These are phyloP conservation scores for Guillardia theta DNA, from an alignment of 78 protist genomes.

Conservation along the genomic window DNA sequence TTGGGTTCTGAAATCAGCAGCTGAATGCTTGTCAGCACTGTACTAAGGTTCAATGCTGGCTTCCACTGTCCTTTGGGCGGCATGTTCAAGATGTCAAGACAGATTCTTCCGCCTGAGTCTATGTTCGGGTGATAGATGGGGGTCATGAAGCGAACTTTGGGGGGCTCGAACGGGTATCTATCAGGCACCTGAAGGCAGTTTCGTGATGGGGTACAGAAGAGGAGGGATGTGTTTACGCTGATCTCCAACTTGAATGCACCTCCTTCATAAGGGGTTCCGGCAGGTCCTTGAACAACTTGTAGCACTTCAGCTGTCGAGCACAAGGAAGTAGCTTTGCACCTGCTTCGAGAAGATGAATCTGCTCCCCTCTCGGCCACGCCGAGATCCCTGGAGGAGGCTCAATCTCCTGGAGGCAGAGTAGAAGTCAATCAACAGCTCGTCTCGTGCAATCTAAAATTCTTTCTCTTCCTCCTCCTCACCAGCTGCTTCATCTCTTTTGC, in stretches of 20 bases:
- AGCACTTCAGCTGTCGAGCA: neutral
- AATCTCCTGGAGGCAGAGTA: neutral
- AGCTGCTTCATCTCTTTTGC: slow-evolving; percentile 36
- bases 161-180: slow-evolving; percentile 90
- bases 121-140: slow-evolving; percentile 91
- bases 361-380: slow-evolving; percentile 36
- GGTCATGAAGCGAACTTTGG: slow-evolving; percentile 76
- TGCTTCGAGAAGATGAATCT: neutral
- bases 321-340: neutral
- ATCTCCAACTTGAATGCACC: neutral
- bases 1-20: slow-evolving; percentile 62
- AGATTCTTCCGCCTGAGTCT: slow-evolving; percentile 82
- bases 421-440: neutral
- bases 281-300: slow-evolving; percentile 34
- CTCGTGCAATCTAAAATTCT: neutral
- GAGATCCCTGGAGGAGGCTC: slow-evolving; percentile 57
- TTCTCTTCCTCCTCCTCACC: neutral
- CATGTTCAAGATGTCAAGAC: slow-evolving; percentile 76
- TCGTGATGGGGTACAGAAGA: neutral
- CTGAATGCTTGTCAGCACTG: neutral
- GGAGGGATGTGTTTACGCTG: neutral
- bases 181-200: neutral
- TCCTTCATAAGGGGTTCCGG: slow-evolving; percentile 35
- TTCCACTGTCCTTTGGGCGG: neutral
- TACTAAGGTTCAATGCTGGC: slow-evolving; percentile 49